Percentiles rank a stretch among this genome's conserved stretches.
Conservation (phyloP, 192 early-diverging fungal genomes). For the Diversispora eburnea region DNA sequence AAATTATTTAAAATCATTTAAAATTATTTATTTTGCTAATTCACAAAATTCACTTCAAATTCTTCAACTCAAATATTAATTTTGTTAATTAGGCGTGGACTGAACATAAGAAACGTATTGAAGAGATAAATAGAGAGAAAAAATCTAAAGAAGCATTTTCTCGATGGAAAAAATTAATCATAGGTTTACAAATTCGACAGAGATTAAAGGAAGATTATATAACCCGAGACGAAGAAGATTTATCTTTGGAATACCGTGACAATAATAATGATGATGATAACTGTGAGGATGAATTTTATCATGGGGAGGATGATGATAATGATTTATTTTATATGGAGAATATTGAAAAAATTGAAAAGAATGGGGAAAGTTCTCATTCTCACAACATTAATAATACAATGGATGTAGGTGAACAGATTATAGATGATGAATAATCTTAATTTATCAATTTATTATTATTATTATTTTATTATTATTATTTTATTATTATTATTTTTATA, state of each 20-base stretch:
- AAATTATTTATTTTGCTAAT: too few relatives aligned
- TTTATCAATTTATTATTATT: too few relatives aligned
- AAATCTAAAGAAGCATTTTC: slow-evolving; percentile 41
- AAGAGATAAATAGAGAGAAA: slow-evolving; percentile 32
- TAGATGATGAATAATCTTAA: too few relatives aligned
- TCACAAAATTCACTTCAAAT: too few relatives aligned
- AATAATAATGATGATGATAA: slow-evolving; percentile 5
- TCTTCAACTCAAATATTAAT: not conserved
- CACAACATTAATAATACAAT: too few relatives aligned
- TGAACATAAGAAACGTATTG: slow-evolving; percentile 30
- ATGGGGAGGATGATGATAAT: slow-evolving; percentile 23
- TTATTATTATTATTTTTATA: too few relatives aligned
- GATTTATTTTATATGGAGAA: not conserved
- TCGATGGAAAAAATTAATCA: slow-evolving; percentile 58
- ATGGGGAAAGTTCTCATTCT: too few relatives aligned
- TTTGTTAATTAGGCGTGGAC: slow-evolving; percentile 32
- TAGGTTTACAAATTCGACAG: slow-evolving; percentile 44
- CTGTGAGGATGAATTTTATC: slow-evolving; percentile 18
- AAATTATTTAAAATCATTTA: slow-evolving; percentile 29
- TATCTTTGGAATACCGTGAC: not conserved
- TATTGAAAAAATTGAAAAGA: too few relatives aligned
- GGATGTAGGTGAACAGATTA: too few relatives aligned
- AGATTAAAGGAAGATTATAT: slow-evolving; percentile 58
- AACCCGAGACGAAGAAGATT: slow-evolving; percentile 1
- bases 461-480: too few relatives aligned